These are phyloP conservation scores for Prototheca stagnorum DNA, from an alignment of 163 green algal genomes.

Conservation along the genomic window DNA sequence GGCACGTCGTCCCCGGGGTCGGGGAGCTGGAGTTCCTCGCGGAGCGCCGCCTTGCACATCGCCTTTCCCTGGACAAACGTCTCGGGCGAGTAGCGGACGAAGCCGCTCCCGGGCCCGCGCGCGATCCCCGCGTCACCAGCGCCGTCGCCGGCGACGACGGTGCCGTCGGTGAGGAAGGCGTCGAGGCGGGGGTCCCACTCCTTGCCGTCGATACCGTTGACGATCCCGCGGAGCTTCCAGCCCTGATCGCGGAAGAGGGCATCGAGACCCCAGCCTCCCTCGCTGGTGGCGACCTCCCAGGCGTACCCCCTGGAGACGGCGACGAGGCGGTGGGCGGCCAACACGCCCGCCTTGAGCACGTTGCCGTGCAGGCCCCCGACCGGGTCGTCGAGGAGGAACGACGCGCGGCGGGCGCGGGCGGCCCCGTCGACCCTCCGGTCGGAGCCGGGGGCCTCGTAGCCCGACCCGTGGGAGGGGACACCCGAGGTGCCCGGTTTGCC, in stretches of 20 bases:
- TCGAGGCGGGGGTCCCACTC: slow-evolving; percentile 25
- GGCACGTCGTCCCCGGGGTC: neutral
- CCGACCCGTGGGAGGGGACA: neutral
- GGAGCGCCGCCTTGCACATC: slow-evolving; percentile 59
- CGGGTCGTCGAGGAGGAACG: slow-evolving; percentile 71
- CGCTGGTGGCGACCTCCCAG: slow-evolving; percentile 88
- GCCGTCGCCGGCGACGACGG: too few relatives aligned
- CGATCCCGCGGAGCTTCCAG: slow-evolving; percentile 66
- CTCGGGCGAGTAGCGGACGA: slow-evolving; percentile 52
- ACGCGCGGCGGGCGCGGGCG: too few relatives aligned
- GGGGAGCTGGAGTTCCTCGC: slow-evolving; percentile 39
- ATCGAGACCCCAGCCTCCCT: slow-evolving; percentile 91
- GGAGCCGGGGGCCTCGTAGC: too few relatives aligned
- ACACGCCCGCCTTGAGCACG: slow-evolving; percentile 80
- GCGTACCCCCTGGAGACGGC: slow-evolving; percentile 85
- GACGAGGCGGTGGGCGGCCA: slow-evolving; percentile 71
- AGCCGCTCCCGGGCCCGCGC: too few relatives aligned
- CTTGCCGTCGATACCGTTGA: slow-evolving; percentile 22
- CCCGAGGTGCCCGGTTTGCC: slow-evolving; percentile 31
- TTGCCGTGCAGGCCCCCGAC: slow-evolving; percentile 95
- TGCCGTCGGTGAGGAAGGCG: slow-evolving; percentile 39
- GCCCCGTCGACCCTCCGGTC: too few relatives aligned
- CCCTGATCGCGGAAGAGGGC: slow-evolving; percentile 53
- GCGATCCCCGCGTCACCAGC: too few relatives aligned
- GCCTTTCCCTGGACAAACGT: slow-evolving; percentile 54